Base-by-base conservation (phyloP, 1,284 basidiomycete species). In the Athelia sp. region DNA sequence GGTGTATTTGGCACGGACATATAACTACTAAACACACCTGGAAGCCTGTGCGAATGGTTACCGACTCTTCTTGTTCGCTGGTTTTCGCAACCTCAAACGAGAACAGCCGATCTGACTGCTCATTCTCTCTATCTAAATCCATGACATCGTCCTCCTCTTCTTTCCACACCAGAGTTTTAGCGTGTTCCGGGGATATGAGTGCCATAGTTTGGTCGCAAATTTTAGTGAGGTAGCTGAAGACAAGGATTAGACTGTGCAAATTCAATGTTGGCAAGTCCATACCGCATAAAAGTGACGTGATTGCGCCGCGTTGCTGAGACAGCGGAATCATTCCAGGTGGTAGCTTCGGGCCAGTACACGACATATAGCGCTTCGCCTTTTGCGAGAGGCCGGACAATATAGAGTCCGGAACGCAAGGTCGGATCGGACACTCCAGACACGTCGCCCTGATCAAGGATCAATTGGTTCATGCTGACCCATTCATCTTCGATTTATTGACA, bases 261-360 rank as follows among this genome's bases (percentile, higher is more conserved):
- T 10, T 45, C 40, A 23, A 44, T 43, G 23, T 17, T 29, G 11
- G 14, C 38, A 32, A n/a, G 19, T 23, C 11, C 43, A 19, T 54
- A 80, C 82, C 81, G 62, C 76, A 84, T 81, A 55, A 84, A 84
- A 0, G 79, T 82, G 4, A 78, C 63, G 11, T 81, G 67, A 59
- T 82, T 84, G 1, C 75, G 67, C 21, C 66, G 57, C 35, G 79
- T 69, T 3, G 78, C 66, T 0, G 71, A 65, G 1, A 63, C 47
- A 0, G 75, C 72, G 26, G 68, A 63, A 58, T 82, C 78, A 24
- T 76, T 63, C 82, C 82, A 84, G 0, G 81, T 84, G 0, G 66
- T 69, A 32, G 78, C 70, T 54, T 84, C 78, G 0, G 81, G 82
- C 81, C 82, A 84, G 50, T 79, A 82, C 3, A 84, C 55, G 18